A percentile compares a stretch with the other conserved stretches of the same genome.
phyloP scores from a whole-genome alignment of 116 monocot species.

The Phalaenopsis hybrid region DNA sequence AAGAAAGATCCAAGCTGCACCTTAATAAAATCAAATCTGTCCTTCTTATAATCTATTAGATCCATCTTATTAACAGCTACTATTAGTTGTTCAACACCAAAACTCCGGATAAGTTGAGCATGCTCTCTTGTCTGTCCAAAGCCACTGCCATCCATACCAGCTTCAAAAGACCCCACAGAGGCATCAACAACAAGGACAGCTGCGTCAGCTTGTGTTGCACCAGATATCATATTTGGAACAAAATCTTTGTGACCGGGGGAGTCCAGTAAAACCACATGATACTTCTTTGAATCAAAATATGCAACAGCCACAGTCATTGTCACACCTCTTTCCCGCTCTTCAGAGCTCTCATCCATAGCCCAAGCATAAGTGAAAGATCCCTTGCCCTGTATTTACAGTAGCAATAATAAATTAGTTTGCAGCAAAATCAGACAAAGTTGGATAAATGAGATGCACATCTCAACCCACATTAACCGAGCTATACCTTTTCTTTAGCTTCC shows the following conservation, averaged over 20 bases:
- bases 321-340: constrained; percentile 88
- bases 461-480: neutral
- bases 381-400: constrained; percentile 56
- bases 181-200: constrained; percentile 91
- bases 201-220: constrained; percentile 83
- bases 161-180: constrained; percentile 82
- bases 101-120: constrained; percentile 88
- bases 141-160: constrained; percentile 68
- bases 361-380: constrained; percentile 97
- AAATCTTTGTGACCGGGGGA: constrained; percentile 96
- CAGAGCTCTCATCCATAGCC: constrained; percentile 84
- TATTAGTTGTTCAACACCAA: constrained; percentile 84
- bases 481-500: constrained; percentile 85
- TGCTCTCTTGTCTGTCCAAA: constrained; percentile 91
- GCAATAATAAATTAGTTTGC: neutral
- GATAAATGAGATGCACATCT: neutral
- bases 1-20: constrained; percentile 62
- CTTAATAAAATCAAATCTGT: constrained; percentile 71
- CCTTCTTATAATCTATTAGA: constrained; percentile 57
- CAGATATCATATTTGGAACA: constrained; percentile 90
- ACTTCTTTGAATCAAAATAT: constrained; percentile 64
- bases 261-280: constrained; percentile 83
- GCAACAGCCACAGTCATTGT: constrained; percentile 90
- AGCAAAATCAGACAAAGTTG: neutral
- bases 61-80: constrained; percentile 94